Evolutionary conservation across 768 basidiomycete species (phyloP), one percentile per base, ranked within the genome.

Genomic region (Trametes sanguinea): DNA sequence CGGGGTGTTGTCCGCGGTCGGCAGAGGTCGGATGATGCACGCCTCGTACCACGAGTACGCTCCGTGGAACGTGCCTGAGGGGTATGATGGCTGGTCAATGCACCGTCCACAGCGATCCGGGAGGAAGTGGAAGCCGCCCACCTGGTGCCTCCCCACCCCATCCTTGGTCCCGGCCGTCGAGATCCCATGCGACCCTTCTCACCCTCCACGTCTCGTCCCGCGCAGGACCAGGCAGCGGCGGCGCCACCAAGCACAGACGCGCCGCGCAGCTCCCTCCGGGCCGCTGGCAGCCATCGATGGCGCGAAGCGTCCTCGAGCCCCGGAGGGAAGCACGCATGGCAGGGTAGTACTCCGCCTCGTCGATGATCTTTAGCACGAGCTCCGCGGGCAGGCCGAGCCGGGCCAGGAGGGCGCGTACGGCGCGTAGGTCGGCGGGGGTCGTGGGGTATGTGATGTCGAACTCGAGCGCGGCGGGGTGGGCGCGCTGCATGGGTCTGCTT

Each of bases 121-220:
- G 22, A 22, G 22, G 22, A 8, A 46, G 2, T 7, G 16, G 32
- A 37, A 6, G 35, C 35, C 16, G 37, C 37, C 14, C 11, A 59
- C 57, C 42, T 35, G 57, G 57, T 11, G 30, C 6, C 14, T 59
- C 50, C 2, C 57, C 61, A 27, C 54, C 61, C 61, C 61, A 62
- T 1, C 61, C 61, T n/a, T 62, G 54, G 44, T 62, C 61, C 10
- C 50, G 61, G 33, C 61, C 33, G 10, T 30, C 35, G 54, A 62
- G 45, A 1, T 37, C 46, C 61, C 61, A 62, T 22, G 30, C 17
- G 14, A 62, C 55, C 17, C 17, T 35, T 16, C 35, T 27, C 40
- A 32, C 45, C 48, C 33, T 17, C 48, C 47, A 55, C 30, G 30
- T 50, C 51, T 52, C 61, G 11, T 32, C 55, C 33, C n/a, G 30